Evolutionary conservation across 2,329 filamentous ascomycete genomes (phyloP).

Genomic region (Teratosphaeria pseudoeucalypti): DNA sequence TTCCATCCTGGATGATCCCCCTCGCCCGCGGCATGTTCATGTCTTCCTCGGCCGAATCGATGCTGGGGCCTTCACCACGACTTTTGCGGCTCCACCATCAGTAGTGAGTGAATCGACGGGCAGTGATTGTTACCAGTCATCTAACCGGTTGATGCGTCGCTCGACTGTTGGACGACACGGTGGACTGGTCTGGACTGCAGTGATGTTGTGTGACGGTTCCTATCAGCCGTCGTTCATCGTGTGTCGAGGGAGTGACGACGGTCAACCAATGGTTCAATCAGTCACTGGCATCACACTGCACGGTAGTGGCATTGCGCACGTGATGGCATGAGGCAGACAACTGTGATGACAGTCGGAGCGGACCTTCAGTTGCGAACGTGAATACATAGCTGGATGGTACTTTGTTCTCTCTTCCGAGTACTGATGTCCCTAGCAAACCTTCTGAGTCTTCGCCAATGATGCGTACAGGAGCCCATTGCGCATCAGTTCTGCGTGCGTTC

Average conservation of each 20-base stretch:
- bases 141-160: too few relatives aligned
- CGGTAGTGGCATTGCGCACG: too few relatives aligned
- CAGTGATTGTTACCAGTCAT: too few relatives aligned
- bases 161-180: too few relatives aligned
- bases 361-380: not conserved
- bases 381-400: not conserved
- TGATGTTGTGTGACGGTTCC: too few relatives aligned
- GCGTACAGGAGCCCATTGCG: constrained; percentile 34
- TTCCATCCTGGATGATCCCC: not conserved
- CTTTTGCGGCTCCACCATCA: not conserved
- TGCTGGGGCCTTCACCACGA: not conserved
- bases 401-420: not conserved
- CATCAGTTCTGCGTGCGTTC: constrained; percentile 52
- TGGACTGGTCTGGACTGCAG: too few relatives aligned
- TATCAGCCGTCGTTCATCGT: too few relatives aligned
- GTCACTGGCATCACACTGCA: too few relatives aligned
- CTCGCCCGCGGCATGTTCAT: not conserved
- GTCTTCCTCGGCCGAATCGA: not conserved
- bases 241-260: too few relatives aligned
- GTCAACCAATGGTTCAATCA: too few relatives aligned
- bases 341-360: too few relatives aligned
- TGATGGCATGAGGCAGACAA: too few relatives aligned
- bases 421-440: not conserved
- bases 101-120: not conserved
- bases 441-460: constrained; percentile 27